Base-by-base conservation (phyloP, 2,329 filamentous ascomycete genomes). In the Akanthomyces muscarius region DNA sequence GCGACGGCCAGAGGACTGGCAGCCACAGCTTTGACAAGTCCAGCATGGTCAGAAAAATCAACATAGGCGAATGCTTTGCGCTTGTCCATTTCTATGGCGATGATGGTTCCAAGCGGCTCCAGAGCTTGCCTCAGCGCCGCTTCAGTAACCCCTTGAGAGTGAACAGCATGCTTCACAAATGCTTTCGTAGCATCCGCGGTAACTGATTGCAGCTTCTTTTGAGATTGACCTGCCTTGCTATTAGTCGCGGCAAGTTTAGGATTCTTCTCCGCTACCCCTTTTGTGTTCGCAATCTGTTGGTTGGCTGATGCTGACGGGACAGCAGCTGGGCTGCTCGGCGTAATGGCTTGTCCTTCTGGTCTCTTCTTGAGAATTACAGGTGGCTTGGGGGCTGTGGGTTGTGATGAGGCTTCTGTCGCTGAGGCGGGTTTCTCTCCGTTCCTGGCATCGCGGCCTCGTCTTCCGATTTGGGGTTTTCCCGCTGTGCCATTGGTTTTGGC, bases 21-120 rank as follows among this genome's bases (percentile, higher is more conserved):
- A 18, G 86, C 83, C 71, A 97, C 87, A 5, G 94, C 94, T 70
- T 90, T 92, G 69, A 85, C 85, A 30, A 98, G 80, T 11, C 84
- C 83, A 10, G 88, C 86, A 0, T 88, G 83, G 25, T 92, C 87
- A 11, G 85, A 83, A 77, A 97, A 98, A 66, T 97, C 91, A 45
- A 96, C 89, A 72, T 97, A 97, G 2, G 92, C 94, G 70, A 97
- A 96, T 0, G 92, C 92, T 74, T 97, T 97, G 70, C 93, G 90
- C 74, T 92, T 93, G 73, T 98, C 94, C 61, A 98, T 94, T 69
- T 97, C 94, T 21, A 97, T 91, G 67, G 86, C 89, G 0, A 85
- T 85, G 52, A 97, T 85, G 1, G 84, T 75, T 1, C 94, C 94
- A 69, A 92, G 96, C 0, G 78, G 75, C 51, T 87, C 83, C 72